Evolutionary conservation across 805 yeast species (phyloP), one percentile per base, ranked within the genome.

Genomic region (Suhomyces kilbournensis): DNA sequence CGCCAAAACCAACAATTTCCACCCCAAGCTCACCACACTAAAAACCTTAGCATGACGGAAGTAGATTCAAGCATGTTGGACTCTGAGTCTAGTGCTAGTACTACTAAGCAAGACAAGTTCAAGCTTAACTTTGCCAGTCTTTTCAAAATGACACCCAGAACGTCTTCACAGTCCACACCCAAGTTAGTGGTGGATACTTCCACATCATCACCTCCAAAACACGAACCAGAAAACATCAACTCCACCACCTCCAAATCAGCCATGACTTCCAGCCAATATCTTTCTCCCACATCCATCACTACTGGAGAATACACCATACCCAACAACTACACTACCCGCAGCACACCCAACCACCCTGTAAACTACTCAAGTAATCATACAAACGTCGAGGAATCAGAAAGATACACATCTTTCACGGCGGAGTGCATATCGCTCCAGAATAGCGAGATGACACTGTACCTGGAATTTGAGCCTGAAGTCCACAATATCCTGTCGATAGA

Each of bases 401-500:
- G 64, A 34, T 68, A 67, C 60, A 60, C 64, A 22, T 61, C 70
- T 5, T 70, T 67, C 63, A 66, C 67, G 26, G 57, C 74, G 17
- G 76, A 72, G 49, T 71, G 76, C 48, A 65, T 72, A 25, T 68
- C 74, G 19, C 62, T 72, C 44, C 74, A 60, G 56, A 69, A 68
- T 56, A 67, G 72, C 53, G 76, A 71, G 49, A 70, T 72, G 75
- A 71, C 75, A 7, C 60, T 48, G 17, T 40, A 23, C 26, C 38
- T 26, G 48, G 54, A 46, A 9, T n/a, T 46, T 19, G 48, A 46
- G n/a, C 34, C 44, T 2, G 42, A 46, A 35, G n/a, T 14, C 30
- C 45, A 42, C 25, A 7, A 40, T 23, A 42, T 42, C 4, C 30
- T 22, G 22, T 44, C 45, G 9, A 22, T 40, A 20, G 35, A 38